phyloP scores from a whole-genome alignment of 1,284 basidiomycete genomes.

The Psilocybe mexicana region DNA sequence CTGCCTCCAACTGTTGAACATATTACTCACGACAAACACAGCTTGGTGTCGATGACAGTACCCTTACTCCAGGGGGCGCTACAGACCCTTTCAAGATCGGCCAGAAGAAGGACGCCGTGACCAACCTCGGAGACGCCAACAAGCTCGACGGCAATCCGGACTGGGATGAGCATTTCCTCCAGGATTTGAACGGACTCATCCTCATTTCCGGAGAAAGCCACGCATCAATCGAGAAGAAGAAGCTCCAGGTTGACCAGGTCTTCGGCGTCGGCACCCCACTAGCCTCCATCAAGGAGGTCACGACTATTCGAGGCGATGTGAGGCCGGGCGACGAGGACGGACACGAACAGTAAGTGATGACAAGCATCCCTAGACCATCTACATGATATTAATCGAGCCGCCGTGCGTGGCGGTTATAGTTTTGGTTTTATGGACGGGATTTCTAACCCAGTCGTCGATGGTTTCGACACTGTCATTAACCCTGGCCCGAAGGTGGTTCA shows the following conservation, averaged over 20 bases:
- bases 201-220: slow-evolving; percentile 37
- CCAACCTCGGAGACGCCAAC: slow-evolving; percentile 31
- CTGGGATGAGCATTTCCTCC: slow-evolving; percentile 36
- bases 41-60: slow-evolving; percentile 35
- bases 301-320: slow-evolving; percentile 33
- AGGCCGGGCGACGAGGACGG: slow-evolving; percentile 33
- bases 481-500: slow-evolving; percentile 41
- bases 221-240: slow-evolving; percentile 28
- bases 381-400: not conserved
- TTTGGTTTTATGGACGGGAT: slow-evolving; percentile 33
- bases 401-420: slow-evolving; percentile 8
- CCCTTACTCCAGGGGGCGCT: slow-evolving; percentile 23
- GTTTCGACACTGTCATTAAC: slow-evolving; percentile 37
- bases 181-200: slow-evolving; percentile 37
- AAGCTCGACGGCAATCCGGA: slow-evolving; percentile 32
- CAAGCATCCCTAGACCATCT: not conserved
- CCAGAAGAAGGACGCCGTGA: slow-evolving; percentile 31
- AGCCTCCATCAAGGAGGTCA: slow-evolving; percentile 34
- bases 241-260: slow-evolving; percentile 29
- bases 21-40: slow-evolving; percentile 13
- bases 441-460: slow-evolving; percentile 32
- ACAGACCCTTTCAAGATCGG: slow-evolving; percentile 30
- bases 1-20: not conserved
- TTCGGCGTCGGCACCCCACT: slow-evolving; percentile 27
- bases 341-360: slow-evolving; percentile 37